Evolutionary conservation across 129 eudicot species (phyloP).

Genomic region (Deinandra increscens): DNA sequence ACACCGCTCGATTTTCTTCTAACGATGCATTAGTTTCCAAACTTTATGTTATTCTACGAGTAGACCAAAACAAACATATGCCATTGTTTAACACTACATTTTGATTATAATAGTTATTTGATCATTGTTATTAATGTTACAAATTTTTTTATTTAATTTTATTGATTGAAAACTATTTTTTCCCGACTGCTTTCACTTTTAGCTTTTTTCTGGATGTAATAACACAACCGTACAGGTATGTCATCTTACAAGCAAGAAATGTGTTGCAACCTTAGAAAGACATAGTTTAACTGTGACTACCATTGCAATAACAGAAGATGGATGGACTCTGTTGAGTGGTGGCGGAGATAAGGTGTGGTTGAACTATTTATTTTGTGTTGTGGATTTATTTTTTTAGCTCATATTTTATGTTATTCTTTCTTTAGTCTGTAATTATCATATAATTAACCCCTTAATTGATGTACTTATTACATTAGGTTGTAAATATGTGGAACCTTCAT

Average conservation of each 20-base stretch:
- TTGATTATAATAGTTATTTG: background rate
- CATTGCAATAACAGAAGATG: slow-evolving; percentile 81
- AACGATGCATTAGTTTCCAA: too few species aligned
- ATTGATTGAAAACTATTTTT: background rate
- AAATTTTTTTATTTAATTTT: background rate
- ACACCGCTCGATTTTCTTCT: too few species aligned
- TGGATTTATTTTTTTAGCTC: background rate
- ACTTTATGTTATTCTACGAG: too few species aligned
- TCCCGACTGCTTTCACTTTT: slow-evolving; percentile 9
- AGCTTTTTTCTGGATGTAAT: slow-evolving; percentile 82
- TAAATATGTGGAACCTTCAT: slow-evolving; percentile 81
- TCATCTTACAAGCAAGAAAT: slow-evolving; percentile 77
- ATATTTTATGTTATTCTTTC: background rate
- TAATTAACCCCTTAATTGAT: slow-evolving; percentile 13
- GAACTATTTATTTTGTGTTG: background rate
- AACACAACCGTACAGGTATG: slow-evolving; percentile 77
- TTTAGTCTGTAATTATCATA: background rate
- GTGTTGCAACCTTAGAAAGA: slow-evolving; percentile 64
- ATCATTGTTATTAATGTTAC: too few species aligned
- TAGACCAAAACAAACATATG: background rate
- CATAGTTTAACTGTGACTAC: slow-evolving; percentile 83
- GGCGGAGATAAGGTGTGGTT: slow-evolving; percentile 80
- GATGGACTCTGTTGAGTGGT: slow-evolving; percentile 76
- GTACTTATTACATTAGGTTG: slow-evolving; percentile 45
- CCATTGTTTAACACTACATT: background rate